phyloP scores from a whole-genome alignment of 805 yeast species.

The Kuraishia capsulata region DNA sequence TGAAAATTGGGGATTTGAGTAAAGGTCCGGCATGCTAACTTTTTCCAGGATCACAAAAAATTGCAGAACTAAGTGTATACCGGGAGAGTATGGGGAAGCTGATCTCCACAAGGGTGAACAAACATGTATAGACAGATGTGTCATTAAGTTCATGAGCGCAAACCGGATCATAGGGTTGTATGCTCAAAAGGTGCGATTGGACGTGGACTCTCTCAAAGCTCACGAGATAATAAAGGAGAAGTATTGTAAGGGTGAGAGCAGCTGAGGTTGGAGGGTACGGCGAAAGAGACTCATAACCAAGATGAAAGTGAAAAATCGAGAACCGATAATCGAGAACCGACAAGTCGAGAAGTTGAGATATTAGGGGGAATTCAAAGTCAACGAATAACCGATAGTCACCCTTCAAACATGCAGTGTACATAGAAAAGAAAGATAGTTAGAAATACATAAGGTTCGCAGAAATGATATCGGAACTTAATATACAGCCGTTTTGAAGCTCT shows the following conservation, averaged over 20 bases:
- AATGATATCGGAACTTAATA: no score
- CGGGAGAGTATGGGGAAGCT: constrained; percentile 76
- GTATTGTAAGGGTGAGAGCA: constrained; percentile 5
- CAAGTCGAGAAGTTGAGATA: no score
- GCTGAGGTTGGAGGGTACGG: neutral
- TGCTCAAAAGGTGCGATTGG: constrained; percentile 33
- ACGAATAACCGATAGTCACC: no score
- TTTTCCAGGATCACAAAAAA: constrained; percentile 37
- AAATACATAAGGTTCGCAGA: no score
- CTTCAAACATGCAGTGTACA: neutral
- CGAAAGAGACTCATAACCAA: neutral
- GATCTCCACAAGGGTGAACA: constrained; percentile 82
- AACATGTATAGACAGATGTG: constrained; percentile 81
- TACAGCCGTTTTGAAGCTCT: neutral
- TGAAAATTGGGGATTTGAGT: neutral
- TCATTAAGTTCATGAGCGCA: constrained; percentile 69
- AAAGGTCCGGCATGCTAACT: constrained; percentile 6
- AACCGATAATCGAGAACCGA: neutral
- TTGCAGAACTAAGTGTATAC: constrained; percentile 73
- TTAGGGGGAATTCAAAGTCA: no score
- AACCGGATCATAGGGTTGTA: constrained; percentile 52
- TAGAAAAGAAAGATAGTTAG: neutral
- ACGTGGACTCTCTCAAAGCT: constrained; percentile 29
- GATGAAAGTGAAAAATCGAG: neutral
- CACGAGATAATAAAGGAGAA: constrained; percentile 16